A percentile compares a stretch with the other conserved stretches of the same genome.
phyloP scores from a whole-genome alignment of 1,284 basidiomycete species.

The Coniophora puteana region DNA sequence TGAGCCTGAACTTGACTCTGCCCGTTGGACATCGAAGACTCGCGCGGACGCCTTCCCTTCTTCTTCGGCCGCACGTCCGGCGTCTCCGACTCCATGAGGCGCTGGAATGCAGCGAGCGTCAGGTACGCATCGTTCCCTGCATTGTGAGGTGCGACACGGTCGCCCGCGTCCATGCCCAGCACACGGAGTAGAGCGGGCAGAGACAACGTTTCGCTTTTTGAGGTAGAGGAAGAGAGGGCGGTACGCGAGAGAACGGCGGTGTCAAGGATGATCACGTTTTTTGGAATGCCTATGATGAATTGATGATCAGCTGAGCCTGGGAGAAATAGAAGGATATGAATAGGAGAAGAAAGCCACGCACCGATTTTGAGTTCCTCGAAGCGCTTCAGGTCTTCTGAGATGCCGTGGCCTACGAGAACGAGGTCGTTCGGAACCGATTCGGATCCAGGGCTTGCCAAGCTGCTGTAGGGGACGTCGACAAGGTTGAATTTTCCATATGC shows the following conservation, averaged over 20 bases:
- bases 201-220: constrained; percentile 45
- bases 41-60: not conserved
- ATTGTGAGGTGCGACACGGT: constrained; percentile 51
- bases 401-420: constrained; percentile 72
- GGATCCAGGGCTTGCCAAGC: constrained; percentile 74
- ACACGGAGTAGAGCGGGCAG: constrained; percentile 54
- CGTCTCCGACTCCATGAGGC: constrained; percentile 49
- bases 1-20: not conserved
- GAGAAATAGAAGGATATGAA: constrained; percentile 18
- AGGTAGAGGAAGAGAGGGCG: constrained; percentile 47
- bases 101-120: constrained; percentile 58
- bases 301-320: constrained; percentile 4
- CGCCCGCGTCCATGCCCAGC: constrained; percentile 34
- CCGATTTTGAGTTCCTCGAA: constrained; percentile 76
- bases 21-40: not conserved
- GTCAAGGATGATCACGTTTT: constrained; percentile 72
- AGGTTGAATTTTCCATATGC: constrained; percentile 1
- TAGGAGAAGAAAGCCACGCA: constrained; percentile 33
- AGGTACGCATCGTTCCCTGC: constrained; percentile 72
- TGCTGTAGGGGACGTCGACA: constrained; percentile 37
- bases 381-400: constrained; percentile 48
- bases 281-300: constrained; percentile 55
- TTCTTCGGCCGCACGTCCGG: constrained; percentile 20
- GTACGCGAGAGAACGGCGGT: constrained; percentile 59
- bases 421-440: constrained; percentile 71